Evolutionary conservation across 257 asterid species (phyloP).

Genomic region (Linaria vulgaris): DNA sequence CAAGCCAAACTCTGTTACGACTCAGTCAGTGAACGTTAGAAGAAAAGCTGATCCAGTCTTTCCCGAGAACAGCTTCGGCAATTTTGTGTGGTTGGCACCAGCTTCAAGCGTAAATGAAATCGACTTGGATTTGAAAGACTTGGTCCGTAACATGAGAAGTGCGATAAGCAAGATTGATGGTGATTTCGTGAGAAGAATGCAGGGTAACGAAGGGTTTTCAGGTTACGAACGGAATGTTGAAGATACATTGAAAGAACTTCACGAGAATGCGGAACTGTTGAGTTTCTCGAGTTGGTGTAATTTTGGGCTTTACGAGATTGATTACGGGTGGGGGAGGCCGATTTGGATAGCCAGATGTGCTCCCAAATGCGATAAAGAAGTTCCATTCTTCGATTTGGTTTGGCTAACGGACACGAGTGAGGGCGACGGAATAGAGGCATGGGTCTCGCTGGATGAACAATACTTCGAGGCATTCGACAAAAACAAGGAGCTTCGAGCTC

Average conservation of each 20-base stretch:
- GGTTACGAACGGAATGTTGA: constrained; percentile 40
- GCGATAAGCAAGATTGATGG: constrained; percentile 29
- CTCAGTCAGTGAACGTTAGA: constrained; percentile 43
- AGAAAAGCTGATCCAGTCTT: constrained; percentile 33
- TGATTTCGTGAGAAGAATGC: constrained; percentile 38
- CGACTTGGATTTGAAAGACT: constrained; percentile 15
- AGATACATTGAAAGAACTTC: constrained; percentile 27
- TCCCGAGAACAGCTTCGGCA: constrained; percentile 39
- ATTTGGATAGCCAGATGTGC: constrained; percentile 39
- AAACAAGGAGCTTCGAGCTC: constrained; percentile 30
- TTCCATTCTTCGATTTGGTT: constrained; percentile 38
- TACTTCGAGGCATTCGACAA: constrained; percentile 26
- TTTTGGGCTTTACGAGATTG: constrained; percentile 36
- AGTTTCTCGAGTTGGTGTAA: constrained; percentile 52
- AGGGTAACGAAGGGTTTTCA: constrained; percentile 30
- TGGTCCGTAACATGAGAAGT: constrained; percentile 31
- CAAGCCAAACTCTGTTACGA: constrained; percentile 9
- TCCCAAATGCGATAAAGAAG: constrained; percentile 31
- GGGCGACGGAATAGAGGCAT: constrained; percentile 46
- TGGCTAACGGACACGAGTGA: constrained; percentile 42
- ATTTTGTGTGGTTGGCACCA: constrained; percentile 40
- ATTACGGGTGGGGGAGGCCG: constrained; percentile 42
- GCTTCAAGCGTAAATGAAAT: constrained; percentile 6
- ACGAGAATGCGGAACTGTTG: constrained; percentile 30
- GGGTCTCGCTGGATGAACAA: constrained; percentile 39